Conservation (phyloP, 2,329 filamentous ascomycete genomes). For the Fusarium praegraminearum region DNA sequence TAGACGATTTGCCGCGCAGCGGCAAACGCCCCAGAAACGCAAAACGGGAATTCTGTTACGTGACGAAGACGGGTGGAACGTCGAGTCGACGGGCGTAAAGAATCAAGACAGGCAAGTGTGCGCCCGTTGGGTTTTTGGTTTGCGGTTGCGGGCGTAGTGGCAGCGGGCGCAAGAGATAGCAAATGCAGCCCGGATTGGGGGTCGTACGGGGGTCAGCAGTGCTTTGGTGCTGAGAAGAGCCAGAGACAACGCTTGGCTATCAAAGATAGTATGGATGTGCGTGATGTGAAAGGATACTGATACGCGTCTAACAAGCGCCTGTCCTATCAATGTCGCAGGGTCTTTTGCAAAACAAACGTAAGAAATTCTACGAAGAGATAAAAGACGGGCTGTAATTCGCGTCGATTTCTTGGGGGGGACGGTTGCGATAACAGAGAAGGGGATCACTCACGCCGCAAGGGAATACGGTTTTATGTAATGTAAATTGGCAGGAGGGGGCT, state of each 20-base stretch:
- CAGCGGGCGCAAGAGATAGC: constrained; percentile 51
- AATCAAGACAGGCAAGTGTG: constrained; percentile 48
- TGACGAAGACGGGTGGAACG: constrained; percentile 48
- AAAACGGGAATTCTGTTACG: constrained; percentile 54
- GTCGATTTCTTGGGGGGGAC: constrained; percentile 47
- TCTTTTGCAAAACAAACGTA: constrained; percentile 49
- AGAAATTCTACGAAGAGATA: constrained; percentile 51
- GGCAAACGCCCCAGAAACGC: constrained; percentile 53
- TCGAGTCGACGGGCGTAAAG: constrained; percentile 49
- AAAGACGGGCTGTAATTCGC: constrained; percentile 48
- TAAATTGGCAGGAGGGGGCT: constrained; percentile 51
- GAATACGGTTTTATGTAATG: constrained; percentile 55
- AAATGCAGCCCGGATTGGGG: constrained; percentile 48
- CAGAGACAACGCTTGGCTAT: constrained; percentile 37
- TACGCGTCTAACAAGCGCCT: constrained; percentile 49
- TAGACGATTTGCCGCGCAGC: constrained; percentile 54
- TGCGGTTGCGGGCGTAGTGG: constrained; percentile 55
- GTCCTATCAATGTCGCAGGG: constrained; percentile 47
- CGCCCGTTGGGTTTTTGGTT: constrained; percentile 54
- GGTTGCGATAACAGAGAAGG: constrained; percentile 50
- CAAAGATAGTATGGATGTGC: constrained; percentile 29
- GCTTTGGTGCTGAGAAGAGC: constrained; percentile 29
- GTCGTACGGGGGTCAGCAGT: constrained; percentile 46
- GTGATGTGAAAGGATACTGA: constrained; percentile 22
- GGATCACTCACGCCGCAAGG: constrained; percentile 48